Evolutionary conservation across 176 grass and related monocot genomes (phyloP).

Genomic region (Elymus sibiricus): DNA sequence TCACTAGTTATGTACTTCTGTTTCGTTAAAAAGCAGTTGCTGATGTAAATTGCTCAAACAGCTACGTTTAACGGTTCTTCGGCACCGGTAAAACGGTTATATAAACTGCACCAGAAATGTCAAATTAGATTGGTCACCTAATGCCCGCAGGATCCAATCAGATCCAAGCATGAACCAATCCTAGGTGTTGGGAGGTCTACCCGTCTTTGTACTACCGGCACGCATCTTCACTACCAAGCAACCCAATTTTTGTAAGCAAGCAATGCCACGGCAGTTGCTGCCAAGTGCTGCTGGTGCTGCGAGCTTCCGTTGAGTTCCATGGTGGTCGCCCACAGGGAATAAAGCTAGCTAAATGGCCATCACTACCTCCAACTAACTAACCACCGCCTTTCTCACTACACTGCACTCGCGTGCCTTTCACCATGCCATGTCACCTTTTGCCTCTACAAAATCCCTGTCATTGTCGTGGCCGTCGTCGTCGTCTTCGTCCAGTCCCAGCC

Average conservation of each 20-base stretch:
- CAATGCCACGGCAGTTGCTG: conserved; percentile 17
- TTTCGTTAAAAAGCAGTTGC: neutral
- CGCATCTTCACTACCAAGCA: conserved; percentile 49
- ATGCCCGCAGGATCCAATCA: conserved; percentile 5
- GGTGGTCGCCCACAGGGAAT: conserved; percentile 34
- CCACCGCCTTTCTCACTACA: conserved; percentile 30
- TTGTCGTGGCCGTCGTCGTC: conserved; percentile 37
- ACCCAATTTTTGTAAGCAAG: conserved; percentile 31
- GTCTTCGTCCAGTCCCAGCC: neutral
- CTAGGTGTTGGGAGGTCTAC: conserved; percentile 25
- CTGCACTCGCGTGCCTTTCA: conserved; percentile 27
- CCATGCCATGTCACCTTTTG: conserved; percentile 19
- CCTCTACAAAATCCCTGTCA: conserved; percentile 58
- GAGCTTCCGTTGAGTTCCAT: neutral
- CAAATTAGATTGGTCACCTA: neutral
- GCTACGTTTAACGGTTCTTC: neutral
- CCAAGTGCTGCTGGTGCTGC: neutral
- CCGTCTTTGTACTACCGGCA: conserved; percentile 28
- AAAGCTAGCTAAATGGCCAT: conserved; percentile 47
- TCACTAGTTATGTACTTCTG: neutral
- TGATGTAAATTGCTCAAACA: conserved; percentile 3
- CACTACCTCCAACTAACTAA: conserved; percentile 45
- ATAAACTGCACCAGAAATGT: neutral
- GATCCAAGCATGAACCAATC: conserved; percentile 1
- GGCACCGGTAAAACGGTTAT: neutral